These are phyloP conservation scores for Oryza glumipatula DNA, from an alignment of 176 grass and related monocot species.

Conservation along the genomic window DNA sequence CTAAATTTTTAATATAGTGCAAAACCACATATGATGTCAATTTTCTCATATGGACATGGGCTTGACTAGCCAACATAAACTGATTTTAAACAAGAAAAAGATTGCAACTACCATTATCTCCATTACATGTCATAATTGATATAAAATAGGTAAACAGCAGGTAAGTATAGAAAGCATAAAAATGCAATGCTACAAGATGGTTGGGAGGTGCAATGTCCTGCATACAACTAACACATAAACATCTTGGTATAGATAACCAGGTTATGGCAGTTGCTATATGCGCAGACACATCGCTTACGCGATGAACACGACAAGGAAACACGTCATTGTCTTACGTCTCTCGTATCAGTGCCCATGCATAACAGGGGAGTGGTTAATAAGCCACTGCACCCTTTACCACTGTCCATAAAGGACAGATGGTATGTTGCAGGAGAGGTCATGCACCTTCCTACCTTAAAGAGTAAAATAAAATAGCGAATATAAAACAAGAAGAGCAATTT, in stretches of 20 bases:
- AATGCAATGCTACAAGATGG: not conserved
- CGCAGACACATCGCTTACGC: slow-evolving; percentile 54
- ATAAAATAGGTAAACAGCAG: not conserved
- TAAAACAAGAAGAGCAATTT: not conserved
- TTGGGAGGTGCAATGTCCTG: slow-evolving; percentile 38
- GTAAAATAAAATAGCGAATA: slow-evolving; percentile 31
- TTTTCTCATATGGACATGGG: slow-evolving; percentile 14
- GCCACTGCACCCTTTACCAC: slow-evolving; percentile 40
- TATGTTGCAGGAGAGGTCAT: slow-evolving; percentile 38
- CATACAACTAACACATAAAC: slow-evolving; percentile 40
- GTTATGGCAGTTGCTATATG: slow-evolving; percentile 56
- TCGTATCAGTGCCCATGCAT: slow-evolving; percentile 60
- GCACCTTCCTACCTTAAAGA: slow-evolving; percentile 38
- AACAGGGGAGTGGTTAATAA: slow-evolving; percentile 39
- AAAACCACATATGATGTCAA: not conserved
- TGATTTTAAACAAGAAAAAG: slow-evolving; percentile 20
- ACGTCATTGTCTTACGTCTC: slow-evolving; percentile 33
- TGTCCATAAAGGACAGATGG: slow-evolving; percentile 40
- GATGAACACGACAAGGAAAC: slow-evolving; percentile 33
- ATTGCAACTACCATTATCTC: not conserved
- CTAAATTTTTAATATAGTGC: slow-evolving; percentile 17
- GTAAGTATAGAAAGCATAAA: slow-evolving; percentile 26
- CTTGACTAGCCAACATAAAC: not conserved
- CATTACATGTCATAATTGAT: not conserved
- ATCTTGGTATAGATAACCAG: slow-evolving; percentile 32